Conservation (phyloP, 2,329 filamentous ascomycete species). For the Torrubiella hemipterigena region DNA sequence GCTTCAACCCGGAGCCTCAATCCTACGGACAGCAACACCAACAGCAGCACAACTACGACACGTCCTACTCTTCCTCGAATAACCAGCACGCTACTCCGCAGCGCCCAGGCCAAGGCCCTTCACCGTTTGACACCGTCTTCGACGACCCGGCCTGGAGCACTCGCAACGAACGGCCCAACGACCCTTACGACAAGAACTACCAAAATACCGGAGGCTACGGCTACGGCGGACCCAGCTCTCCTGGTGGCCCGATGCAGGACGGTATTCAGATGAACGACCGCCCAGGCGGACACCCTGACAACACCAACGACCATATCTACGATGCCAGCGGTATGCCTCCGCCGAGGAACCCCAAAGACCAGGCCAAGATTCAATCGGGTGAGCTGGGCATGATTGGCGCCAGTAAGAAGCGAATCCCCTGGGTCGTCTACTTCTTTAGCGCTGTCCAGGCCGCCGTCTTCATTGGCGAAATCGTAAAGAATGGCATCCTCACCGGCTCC, state of each 20-base stretch:
- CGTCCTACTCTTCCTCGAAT: conserved; percentile 31
- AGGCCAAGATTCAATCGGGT: conserved; percentile 39
- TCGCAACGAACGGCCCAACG: conserved; percentile 21
- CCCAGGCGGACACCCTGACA: conserved; percentile 26
- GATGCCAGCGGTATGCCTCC: conserved; percentile 27
- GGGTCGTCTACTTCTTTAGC: conserved; percentile 73
- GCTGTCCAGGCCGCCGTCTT: conserved; percentile 73
- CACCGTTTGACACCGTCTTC: conserved; percentile 55
- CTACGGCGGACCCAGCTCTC: conserved; percentile 21
- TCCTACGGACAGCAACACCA: too few species aligned
- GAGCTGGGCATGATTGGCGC: conserved; percentile 48
- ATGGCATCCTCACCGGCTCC: conserved; percentile 65
- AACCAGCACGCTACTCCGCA: conserved; percentile 1
- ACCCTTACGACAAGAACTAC: conserved; percentile 26
- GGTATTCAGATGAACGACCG: conserved; percentile 47
- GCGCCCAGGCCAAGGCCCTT: conserved; percentile 17
- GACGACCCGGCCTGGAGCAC: conserved; percentile 53
- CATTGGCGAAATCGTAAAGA: conserved; percentile 75
- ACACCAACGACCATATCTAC: conserved; percentile 49
- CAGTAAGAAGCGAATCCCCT: conserved; percentile 51
- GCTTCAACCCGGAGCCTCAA: too few species aligned
- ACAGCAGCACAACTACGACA: too few species aligned
- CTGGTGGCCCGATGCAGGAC: conserved; percentile 31
- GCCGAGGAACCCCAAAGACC: conserved; percentile 20
- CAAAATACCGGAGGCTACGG: conserved; percentile 49